Percentiles rank a stretch among this genome's conserved stretches.
Conservation (phyloP, 2,329 filamentous ascomycete species). For the Teratosphaeria destructans region DNA sequence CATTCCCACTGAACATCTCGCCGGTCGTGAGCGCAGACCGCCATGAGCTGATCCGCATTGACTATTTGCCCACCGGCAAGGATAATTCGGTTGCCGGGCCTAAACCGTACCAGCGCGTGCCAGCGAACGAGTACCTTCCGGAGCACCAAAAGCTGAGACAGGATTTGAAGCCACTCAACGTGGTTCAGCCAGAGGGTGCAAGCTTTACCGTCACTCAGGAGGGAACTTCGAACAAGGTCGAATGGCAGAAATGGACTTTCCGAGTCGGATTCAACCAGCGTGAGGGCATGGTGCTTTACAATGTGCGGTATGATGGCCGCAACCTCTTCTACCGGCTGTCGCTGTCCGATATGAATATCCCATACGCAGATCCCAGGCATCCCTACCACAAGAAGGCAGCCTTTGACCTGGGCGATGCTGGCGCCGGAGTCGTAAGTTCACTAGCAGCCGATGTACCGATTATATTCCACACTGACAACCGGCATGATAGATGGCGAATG, state of each 20-base stretch:
- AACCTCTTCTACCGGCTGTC: slow-evolving; percentile 57
- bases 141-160: slow-evolving; percentile 37
- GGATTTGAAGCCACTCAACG: slow-evolving; percentile 56
- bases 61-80: slow-evolving; percentile 56
- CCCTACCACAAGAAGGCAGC: slow-evolving; percentile 61
- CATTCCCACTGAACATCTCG: slow-evolving; percentile 56
- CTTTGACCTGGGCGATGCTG: slow-evolving; percentile 58
- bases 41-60: slow-evolving; percentile 57
- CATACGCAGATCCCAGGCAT: slow-evolving; percentile 53
- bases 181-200: slow-evolving; percentile 59
- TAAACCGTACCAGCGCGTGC: slow-evolving; percentile 47
- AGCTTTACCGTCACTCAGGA: slow-evolving; percentile 49
- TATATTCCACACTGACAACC: background rate
- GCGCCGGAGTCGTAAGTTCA: slow-evolving; percentile 47
- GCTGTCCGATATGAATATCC: slow-evolving; percentile 57
- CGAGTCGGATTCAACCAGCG: slow-evolving; percentile 52
- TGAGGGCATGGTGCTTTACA: slow-evolving; percentile 58
- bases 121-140: slow-evolving; percentile 55
- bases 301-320: slow-evolving; percentile 44
- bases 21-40: slow-evolving; percentile 55
- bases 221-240: slow-evolving; percentile 41
- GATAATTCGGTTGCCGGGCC: slow-evolving; percentile 49
- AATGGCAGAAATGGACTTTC: slow-evolving; percentile 57
- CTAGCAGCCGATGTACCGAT: background rate
- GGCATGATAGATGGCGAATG: slow-evolving; percentile 41